These are phyloP conservation scores for Clonostachys byssicola DNA, from an alignment of 2,329 filamentous ascomycete genomes.

Conservation along the genomic window DNA sequence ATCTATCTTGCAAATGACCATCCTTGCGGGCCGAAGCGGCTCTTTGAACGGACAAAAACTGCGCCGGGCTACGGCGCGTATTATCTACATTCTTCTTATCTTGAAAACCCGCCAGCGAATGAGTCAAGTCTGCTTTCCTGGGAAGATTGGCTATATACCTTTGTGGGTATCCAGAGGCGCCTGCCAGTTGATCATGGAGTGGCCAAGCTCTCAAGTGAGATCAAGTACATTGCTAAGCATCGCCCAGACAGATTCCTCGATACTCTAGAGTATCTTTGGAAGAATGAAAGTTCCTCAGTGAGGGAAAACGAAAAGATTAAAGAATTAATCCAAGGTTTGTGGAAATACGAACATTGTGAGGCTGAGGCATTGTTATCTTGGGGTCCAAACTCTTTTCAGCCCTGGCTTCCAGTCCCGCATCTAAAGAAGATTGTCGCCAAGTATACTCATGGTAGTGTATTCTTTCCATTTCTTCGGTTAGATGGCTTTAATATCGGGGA, in stretches of 20 bases:
- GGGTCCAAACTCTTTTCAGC: too few relatives aligned
- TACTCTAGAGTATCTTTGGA: background rate
- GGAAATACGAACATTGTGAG: too few relatives aligned
- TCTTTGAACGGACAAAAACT: background rate
- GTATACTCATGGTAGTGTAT: too few relatives aligned
- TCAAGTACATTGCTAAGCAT: background rate
- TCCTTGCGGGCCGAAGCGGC: background rate
- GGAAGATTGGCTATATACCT: background rate
- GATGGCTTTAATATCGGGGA: too few relatives aligned
- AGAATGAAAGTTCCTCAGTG: background rate
- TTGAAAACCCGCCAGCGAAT: too few relatives aligned
- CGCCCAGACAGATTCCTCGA: background rate
- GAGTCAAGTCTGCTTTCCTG: background rate
- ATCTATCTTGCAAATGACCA: background rate
- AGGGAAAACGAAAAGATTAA: background rate
- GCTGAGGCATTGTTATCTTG: too few relatives aligned
- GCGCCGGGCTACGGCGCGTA: background rate
- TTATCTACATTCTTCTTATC: too few relatives aligned
- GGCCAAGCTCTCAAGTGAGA: background rate
- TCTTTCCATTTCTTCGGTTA: too few relatives aligned
- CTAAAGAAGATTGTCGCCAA: too few relatives aligned
- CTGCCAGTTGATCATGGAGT: background rate
- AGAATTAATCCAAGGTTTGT: too few relatives aligned
- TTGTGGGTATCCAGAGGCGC: background rate
- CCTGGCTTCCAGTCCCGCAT: too few relatives aligned